Base-by-base conservation (phyloP, 169 alveolate genomes). In the Plasmodium malariae region DNA sequence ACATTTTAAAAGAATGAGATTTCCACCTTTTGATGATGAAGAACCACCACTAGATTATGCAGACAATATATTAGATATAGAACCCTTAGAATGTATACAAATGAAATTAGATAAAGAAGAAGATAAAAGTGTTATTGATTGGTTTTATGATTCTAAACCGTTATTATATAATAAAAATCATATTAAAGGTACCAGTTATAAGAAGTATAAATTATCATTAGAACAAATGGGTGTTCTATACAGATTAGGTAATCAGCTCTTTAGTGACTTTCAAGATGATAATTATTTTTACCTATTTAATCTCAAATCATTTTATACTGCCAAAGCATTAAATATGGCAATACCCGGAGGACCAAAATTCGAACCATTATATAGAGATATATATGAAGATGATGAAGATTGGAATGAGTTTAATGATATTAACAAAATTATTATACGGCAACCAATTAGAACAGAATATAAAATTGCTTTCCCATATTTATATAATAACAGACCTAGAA, bases 271-370 rank as follows among this genome's bases (percentile, higher is more conserved):
- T 48, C 97, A 95, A 70, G 99, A 98, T 74, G 95, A 96, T 76
- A 99, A 99, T 95, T 99, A 98, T 93, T 99, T 97, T 94, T 98
- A 99, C 92, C 93, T 99, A 43, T 99, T 99, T 92, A 98, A 99
- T 73, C 89, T 96, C 85, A 96, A 98, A 92, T 94, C 99, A 54
- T 98, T 99, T 94, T 97, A 97, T 92, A 99, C 99, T 21, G 99
- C 99, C 7, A 99, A 99, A 94, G 99, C 99, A 14, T 93, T 99
- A 88, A 99, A 99, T 95, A 94, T 99, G 94, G 99, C 99, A 21
- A 99, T 99, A 60, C 99, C 99, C 9, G 99, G 99, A 49, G 99
- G 99, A 0, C 99, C 99, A 24, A 99, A 99, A 96, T 99, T 99
- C 95, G 99, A 99, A 95, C 99, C 99, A 32, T 94, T 99, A 57